phyloP scores from a whole-genome alignment of 768 basidiomycete species.

The Macrocybe gigantea region DNA sequence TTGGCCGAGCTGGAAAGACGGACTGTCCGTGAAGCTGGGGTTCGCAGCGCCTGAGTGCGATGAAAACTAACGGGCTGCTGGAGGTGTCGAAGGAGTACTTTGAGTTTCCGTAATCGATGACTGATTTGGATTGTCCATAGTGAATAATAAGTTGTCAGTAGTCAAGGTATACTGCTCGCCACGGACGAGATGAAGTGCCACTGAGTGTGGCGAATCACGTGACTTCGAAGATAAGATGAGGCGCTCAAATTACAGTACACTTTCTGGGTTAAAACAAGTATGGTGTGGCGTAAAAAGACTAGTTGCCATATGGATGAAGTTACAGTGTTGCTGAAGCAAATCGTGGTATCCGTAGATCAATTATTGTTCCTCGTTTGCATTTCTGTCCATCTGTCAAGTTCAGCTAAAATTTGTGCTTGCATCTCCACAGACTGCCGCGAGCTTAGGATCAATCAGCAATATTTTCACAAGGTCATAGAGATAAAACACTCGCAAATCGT shows the following conservation, averaged over 20 bases:
- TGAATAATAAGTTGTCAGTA: too few relatives aligned
- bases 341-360: background rate
- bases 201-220: too few relatives aligned
- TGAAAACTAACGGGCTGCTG: slow-evolving; percentile 11
- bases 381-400: slow-evolving; percentile 30
- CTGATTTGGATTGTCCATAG: too few relatives aligned
- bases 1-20: slow-evolving; percentile 7
- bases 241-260: too few relatives aligned
- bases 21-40: too few relatives aligned
- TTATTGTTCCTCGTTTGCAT: slow-evolving; percentile 7
- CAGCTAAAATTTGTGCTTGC: slow-evolving; percentile 33
- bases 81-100: background rate
- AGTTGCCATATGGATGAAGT: background rate
- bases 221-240: too few relatives aligned
- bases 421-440: slow-evolving; percentile 35
- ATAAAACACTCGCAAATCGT: slow-evolving; percentile 49
- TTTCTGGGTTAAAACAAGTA: too few relatives aligned
- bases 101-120: too few relatives aligned
- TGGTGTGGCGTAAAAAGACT: too few relatives aligned
- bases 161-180: too few relatives aligned
- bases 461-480: slow-evolving; percentile 4
- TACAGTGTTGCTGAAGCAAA: background rate
- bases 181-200: too few relatives aligned
- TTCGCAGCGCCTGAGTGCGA: background rate
- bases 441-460: slow-evolving; percentile 15